Evolutionary conservation across 768 basidiomycete genomes (phyloP).

Genomic region (Lactarius trivialis): DNA sequence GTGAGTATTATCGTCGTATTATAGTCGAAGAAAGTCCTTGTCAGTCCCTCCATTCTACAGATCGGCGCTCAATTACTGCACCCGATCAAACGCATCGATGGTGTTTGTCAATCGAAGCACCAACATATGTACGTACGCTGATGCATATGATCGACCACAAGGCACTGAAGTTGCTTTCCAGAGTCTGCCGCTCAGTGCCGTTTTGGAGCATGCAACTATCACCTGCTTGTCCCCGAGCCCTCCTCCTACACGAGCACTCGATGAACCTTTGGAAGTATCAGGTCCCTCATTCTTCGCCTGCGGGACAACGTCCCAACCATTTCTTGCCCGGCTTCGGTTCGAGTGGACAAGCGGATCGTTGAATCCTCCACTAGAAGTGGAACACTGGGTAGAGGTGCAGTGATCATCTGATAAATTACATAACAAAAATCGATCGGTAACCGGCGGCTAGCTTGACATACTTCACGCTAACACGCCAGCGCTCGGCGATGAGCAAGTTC

Average conservation of each 20-base stretch:
- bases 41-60: slow-evolving; percentile 25
- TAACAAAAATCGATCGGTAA: neutral
- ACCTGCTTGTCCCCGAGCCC: slow-evolving; percentile 31
- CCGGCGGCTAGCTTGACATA: slow-evolving; percentile 37
- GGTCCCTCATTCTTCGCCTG: slow-evolving; percentile 33
- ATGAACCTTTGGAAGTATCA: slow-evolving; percentile 30
- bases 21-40: neutral
- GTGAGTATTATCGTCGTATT: slow-evolving; percentile 26
- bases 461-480: slow-evolving; percentile 32
- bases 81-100: slow-evolving; percentile 39
- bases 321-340: slow-evolving; percentile 34
- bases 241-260: slow-evolving; percentile 33
- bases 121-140: slow-evolving; percentile 39
- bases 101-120: slow-evolving; percentile 39
- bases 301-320: slow-evolving; percentile 16
- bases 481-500: slow-evolving; percentile 43
- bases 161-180: slow-evolving; percentile 17
- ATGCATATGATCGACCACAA: neutral
- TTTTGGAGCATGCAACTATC: slow-evolving; percentile 32
- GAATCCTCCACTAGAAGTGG: slow-evolving; percentile 38
- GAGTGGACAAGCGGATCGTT: slow-evolving; percentile 37
- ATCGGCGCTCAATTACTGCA: slow-evolving; percentile 27
- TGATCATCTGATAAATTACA: neutral
- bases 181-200: slow-evolving; percentile 33
- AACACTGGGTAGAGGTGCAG: slow-evolving; percentile 49